These are phyloP conservation scores for Testicularia cyperi DNA, from an alignment of 1,284 basidiomycete genomes.

Conservation along the genomic window DNA sequence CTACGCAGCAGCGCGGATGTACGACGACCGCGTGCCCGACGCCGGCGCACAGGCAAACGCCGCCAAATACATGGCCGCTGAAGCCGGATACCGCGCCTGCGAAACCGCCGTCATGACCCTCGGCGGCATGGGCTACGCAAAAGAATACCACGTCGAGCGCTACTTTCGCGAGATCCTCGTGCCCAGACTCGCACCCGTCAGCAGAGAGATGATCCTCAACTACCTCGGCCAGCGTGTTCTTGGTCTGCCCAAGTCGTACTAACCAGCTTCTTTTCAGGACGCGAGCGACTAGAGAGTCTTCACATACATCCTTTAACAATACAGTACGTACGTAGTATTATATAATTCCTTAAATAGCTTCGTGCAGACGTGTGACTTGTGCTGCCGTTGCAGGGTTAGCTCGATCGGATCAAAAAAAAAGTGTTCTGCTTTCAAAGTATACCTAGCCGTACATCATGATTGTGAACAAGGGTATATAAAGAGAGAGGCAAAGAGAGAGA, in stretches of 20 bases:
- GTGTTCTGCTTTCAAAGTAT: too few relatives aligned
- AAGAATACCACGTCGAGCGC: slow-evolving; percentile 46
- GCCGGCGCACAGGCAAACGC: slow-evolving; percentile 57
- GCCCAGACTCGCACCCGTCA: slow-evolving; percentile 52
- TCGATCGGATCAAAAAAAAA: too few relatives aligned
- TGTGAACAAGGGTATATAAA: too few relatives aligned
- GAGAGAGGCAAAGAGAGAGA: too few relatives aligned
- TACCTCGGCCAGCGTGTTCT: slow-evolving; percentile 41
- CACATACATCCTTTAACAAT: too few relatives aligned
- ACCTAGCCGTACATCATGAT: too few relatives aligned
- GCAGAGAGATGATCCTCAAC: slow-evolving; percentile 58
- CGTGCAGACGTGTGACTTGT: too few relatives aligned
- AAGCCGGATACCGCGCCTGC: slow-evolving; percentile 53
- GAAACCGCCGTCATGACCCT: slow-evolving; percentile 47
- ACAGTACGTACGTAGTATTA: too few relatives aligned
- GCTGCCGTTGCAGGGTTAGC: too few relatives aligned
- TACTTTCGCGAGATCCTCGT: slow-evolving; percentile 53
- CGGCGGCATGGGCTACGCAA: slow-evolving; percentile 58
- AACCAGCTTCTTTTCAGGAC: too few relatives aligned
- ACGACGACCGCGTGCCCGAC: slow-evolving; percentile 38
- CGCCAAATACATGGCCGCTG: slow-evolving; percentile 58
- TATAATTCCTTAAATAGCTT: too few relatives aligned
- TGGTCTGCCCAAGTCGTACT: slow-evolving; percentile 46
- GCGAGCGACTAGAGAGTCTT: too few relatives aligned
- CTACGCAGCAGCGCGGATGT: slow-evolving; percentile 53